Evolutionary conservation across 2,329 filamentous ascomycete species (phyloP), one percentile per base, ranked within the genome.

Genomic region (Sclerotinia glacialis): DNA sequence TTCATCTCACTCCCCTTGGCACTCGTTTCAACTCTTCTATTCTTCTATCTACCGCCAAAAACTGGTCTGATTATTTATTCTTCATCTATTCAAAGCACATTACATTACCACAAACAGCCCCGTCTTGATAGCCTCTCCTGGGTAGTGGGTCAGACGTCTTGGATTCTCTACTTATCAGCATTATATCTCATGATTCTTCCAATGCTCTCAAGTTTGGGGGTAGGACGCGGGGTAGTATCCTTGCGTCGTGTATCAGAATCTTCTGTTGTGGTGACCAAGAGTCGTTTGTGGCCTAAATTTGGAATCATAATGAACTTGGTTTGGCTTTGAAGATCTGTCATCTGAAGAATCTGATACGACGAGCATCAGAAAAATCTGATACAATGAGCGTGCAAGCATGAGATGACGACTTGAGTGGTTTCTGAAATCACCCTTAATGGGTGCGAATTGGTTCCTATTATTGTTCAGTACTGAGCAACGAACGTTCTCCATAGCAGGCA

Each of bases 141-240:
- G 53, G 31, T 42, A 47, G 58, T 23, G 58, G 58, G 58, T 49
- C 58, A 49, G 12, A 49, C 44, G 58, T 61, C 31, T 61, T 61
- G n/a, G 8, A 37, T 26, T 49, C 31, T 49, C 21, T 40, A 40
- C 44, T 37, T 40, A 37, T 37, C n/a, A 49, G 16, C 14, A 37
- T 23, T 2, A 37, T 37, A 60, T 37, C 14, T 23, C 42, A 60
- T 5, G 21, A 61, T 21, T 26, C 46, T 23, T 61, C 28, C 18
- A 4, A 26, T 26, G 37, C 44, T 14, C 11, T 4, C 12, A 49
- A 16, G n/a, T 49, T 37, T 26, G 23, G 44, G 58, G 23, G 40
- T 18, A 21, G 37, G 58, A 49, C 5, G 44, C 26, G 44, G 37
- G 46, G 14, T 50, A 37, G 14, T 37, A 61, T 12, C 58, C 44